Evolutionary conservation across 257 asterid species (phyloP), one percentile per base, ranked within the genome.

Genomic region (Scutellaria galericulata): DNA sequence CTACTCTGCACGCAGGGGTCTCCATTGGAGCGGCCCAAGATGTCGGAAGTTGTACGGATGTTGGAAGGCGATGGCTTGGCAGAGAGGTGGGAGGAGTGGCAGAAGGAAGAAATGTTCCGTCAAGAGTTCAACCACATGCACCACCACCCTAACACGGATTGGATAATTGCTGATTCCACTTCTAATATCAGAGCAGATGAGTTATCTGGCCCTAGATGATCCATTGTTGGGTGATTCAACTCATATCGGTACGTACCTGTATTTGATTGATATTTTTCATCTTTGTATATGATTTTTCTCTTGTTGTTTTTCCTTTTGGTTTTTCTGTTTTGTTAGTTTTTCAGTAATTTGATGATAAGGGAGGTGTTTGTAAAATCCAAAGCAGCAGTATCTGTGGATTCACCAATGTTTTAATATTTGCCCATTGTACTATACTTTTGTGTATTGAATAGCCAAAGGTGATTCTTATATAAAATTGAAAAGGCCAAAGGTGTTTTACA

Each of bases 31-130:
- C 92, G 96, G 42, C 98, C 97, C 35, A 93, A 89, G 78, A 93
- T 93, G 98, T 91, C 96, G 0, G 96, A 89, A 44, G 96, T 93
- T 2, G 96, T 93, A 13, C 77, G 96, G 74, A 93, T 93, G 96
- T 94, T 89, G 3, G 94, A 92, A 77, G 98, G 98, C 4, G 96
- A 90, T 50, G 96, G 98, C 44, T 65, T 89, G 79, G 94, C 96
- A 0, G 96, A 92, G 90, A 85, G 92, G 77, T 89, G 98, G 98
- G 98, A 90, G 44, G 98, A 92, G 66, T 92, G 98, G 98, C 96
- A 92, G 75, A 87, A 86, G 83, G 96, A 88, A 66, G 98, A 92
- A 77, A 80, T 86, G 83, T 80, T 86, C 88, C 82, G 91, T 0
- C 93, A 82, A 71, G 96, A 89, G 12, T 81, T 77, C 77, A 82